phyloP scores from a whole-genome alignment of 177 flowering plant species.

The Tripterygium wilfordii region DNA sequence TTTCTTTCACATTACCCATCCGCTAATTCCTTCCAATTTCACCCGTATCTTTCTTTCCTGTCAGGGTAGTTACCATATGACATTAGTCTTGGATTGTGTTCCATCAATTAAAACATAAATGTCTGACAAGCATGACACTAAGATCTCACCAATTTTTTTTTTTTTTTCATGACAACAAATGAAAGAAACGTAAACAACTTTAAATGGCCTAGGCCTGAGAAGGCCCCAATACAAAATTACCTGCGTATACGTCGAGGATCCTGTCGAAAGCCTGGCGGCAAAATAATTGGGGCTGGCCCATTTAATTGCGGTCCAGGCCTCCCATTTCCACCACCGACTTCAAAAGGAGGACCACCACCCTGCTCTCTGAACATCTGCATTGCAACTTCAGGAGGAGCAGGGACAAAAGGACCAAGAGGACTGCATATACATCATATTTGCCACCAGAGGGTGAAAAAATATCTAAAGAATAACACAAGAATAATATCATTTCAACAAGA shows the following conservation, averaged over 20 bases:
- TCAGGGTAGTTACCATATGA: too few relatives aligned
- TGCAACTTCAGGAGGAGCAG: constrained; percentile 99
- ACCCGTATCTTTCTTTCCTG: too few relatives aligned
- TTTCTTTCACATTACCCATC: too few relatives aligned
- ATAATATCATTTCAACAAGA: too few relatives aligned
- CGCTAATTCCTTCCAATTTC: too few relatives aligned
- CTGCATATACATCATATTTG: constrained; percentile 34
- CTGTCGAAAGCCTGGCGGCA: constrained; percentile 70
- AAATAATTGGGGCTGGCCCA: constrained; percentile 64
- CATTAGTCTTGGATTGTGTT: too few relatives aligned
- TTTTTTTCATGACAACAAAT: too few relatives aligned
- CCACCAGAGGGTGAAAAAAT: neutral
- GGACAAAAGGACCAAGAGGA: constrained; percentile 98
- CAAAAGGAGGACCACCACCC: constrained; percentile 83
- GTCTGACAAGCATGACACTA: too few relatives aligned
- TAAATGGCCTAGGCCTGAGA: too few relatives aligned
- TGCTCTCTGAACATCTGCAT: constrained; percentile 93
- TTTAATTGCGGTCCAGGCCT: constrained; percentile 49
- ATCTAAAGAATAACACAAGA: neutral
- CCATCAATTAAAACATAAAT: too few relatives aligned
- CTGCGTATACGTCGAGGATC: constrained; percentile 93
- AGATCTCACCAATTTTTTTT: too few relatives aligned
- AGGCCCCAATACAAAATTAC: constrained; percentile 26
- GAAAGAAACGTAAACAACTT: neutral
- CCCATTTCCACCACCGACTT: constrained; percentile 67